Base-by-base conservation (phyloP, 1,284 basidiomycete species). In the Ceratobasidium theobromae region DNA sequence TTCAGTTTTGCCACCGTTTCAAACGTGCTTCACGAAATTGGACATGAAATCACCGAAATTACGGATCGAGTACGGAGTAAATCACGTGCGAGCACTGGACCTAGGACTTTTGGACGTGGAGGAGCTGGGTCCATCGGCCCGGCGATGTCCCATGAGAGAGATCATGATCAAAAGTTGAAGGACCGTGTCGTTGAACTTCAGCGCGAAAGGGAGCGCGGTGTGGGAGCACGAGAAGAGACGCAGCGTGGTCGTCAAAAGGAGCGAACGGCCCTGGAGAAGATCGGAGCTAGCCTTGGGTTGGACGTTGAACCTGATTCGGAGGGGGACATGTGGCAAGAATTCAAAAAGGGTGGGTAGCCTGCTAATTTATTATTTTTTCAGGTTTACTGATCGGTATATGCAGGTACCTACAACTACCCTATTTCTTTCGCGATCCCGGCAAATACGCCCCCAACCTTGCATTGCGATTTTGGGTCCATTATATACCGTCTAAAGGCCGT, bases 371-470 rank as follows among this genome's bases (percentile, higher is more conserved):
- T n/a, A n/a, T n/a, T n/a, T n/a, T n/a, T n/a, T n/a, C n/a, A n/a
- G n/a, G 94, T 90, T 66, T 48, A 80, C 60, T 9, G 18, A 32
- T 53, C 18, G 33, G 30, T 60, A 25, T 49, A 27, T 65, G 21
- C 72, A 91, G 93, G 93, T n/a, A 89, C 86, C 4, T 98, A 98
- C 76, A 94, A 89, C 45, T 99, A 95, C 75, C 95, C 95, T 0
- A 91, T 99, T 72, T 91, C 91, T 18, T 93, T 98, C 75, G 81
- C 87, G 3, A 86, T 99, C 53, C 93, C 95, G 0, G 81, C 86
- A 2, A 84, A 85, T 67, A 82, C 90, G 2, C 93, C 95, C 2
- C 93, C 96, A 0, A n/a, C 88, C 0, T 80, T 97, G 67, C 82
- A 84, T 57, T 88, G 88, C 70, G 85, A 90, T 65, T 91, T 87